phyloP scores from a whole-genome alignment of 768 basidiomycete genomes.

The Nidula microcarpa region DNA sequence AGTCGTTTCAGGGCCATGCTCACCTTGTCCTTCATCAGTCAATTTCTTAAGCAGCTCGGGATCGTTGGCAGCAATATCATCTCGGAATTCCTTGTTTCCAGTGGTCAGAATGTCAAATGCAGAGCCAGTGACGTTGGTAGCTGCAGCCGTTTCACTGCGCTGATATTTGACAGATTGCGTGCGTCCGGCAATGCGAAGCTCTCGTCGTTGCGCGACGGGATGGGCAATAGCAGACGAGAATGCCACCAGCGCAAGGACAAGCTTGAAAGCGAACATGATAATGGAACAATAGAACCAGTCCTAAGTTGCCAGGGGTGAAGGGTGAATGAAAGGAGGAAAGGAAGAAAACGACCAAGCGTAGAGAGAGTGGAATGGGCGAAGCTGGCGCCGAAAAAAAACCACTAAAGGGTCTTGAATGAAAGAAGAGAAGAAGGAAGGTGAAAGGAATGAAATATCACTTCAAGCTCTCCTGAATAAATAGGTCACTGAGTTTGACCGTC shows the following conservation, averaged over 20 bases:
- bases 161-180: constrained; percentile 7
- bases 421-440: constrained; percentile 4
- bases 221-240: constrained; percentile 13
- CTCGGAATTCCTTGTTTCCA: constrained; percentile 28
- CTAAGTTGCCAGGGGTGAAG: not conserved
- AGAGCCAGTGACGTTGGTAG: not conserved
- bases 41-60: constrained; percentile 23
- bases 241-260: constrained; percentile 10
- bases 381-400: constrained; percentile 13
- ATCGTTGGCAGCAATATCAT: constrained; percentile 14
- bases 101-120: constrained; percentile 21
- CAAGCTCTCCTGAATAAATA: not conserved
- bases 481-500: not conserved
- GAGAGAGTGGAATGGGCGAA: constrained; percentile 11
- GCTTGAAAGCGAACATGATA: constrained; percentile 10
- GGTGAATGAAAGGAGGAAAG: not conserved
- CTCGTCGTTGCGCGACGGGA: constrained; percentile 10
- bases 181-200: constrained; percentile 14
- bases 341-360: constrained; percentile 4
- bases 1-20: not conserved
- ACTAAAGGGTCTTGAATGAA: constrained; percentile 2
- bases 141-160: constrained; percentile 1
- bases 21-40: constrained; percentile 30
- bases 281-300: not conserved
- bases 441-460: not conserved